A percentile compares a stretch with the other conserved stretches of the same genome.
Conservation (phyloP, 371 early-diverging fungal genomes). For the Apophysomyces ossiformis region DNA sequence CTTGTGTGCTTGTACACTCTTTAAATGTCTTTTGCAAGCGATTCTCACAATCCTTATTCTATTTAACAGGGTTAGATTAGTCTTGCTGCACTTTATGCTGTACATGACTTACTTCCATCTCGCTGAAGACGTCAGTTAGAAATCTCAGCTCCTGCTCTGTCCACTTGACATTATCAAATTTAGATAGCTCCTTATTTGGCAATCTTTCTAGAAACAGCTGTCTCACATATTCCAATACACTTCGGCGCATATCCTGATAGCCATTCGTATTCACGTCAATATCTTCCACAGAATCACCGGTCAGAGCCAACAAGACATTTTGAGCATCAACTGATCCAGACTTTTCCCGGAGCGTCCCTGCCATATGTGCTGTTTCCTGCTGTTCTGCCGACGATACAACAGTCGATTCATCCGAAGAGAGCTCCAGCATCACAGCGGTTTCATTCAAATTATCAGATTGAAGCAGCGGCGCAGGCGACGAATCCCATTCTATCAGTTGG, state of each 20-base stretch:
- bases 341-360: background rate
- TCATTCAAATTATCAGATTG: background rate
- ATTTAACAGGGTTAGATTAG: background rate
- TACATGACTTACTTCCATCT: background rate
- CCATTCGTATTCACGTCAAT: background rate
- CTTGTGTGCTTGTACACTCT: background rate
- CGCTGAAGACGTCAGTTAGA: background rate
- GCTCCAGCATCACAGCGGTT: background rate
- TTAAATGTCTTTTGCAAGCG: background rate
- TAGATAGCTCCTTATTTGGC: background rate
- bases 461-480: background rate
- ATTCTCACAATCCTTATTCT: background rate
- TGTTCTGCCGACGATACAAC: background rate
- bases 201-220: background rate
- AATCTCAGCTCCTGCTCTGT: background rate
- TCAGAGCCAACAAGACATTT: background rate
- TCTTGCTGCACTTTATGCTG: background rate
- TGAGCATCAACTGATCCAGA: background rate
- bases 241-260: too few species aligned
- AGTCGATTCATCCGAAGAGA: background rate
- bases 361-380: background rate
- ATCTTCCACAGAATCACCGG: background rate
- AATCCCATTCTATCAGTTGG: slow-evolving; percentile 1
- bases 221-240: background rate
- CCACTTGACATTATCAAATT: background rate